A percentile compares a stretch with the other conserved stretches of the same genome.
These are phyloP conservation scores for Agrocybe chaxingu DNA, from an alignment of 768 basidiomycete genomes.

Conservation along the genomic window DNA sequence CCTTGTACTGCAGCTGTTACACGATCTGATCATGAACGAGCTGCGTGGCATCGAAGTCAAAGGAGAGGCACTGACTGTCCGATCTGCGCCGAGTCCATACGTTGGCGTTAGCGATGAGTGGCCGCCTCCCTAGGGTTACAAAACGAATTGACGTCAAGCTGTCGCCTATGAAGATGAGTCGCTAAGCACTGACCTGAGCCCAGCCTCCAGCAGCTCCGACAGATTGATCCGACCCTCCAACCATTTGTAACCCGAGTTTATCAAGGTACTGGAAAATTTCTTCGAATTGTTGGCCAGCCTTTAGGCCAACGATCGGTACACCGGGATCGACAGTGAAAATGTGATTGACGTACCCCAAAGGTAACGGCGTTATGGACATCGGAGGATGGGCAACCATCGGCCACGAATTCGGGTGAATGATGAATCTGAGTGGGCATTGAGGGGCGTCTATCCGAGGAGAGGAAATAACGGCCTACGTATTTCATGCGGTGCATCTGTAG, in stretches of 20 bases:
- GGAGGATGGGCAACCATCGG: slow-evolving; percentile 30
- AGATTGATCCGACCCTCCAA: slow-evolving; percentile 39
- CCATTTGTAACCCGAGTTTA: slow-evolving; percentile 38
- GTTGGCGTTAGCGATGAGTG: slow-evolving; percentile 41
- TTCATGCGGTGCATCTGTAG: slow-evolving; percentile 40
- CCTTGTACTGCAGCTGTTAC: slow-evolving; percentile 41
- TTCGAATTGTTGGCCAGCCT: slow-evolving; percentile 45
- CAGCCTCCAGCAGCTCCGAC: slow-evolving; percentile 45
- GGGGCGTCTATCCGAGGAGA: background rate
- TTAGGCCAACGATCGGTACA: background rate
- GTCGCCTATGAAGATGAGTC: slow-evolving; percentile 13
- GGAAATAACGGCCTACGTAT: slow-evolving; percentile 21
- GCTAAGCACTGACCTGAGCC: slow-evolving; percentile 22
- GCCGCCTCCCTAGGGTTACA: slow-evolving; percentile 33
- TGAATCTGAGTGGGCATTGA: slow-evolving; percentile 24
- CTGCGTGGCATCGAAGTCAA: no score
- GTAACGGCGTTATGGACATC: slow-evolving; percentile 28
- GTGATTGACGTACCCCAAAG: slow-evolving; percentile 27
- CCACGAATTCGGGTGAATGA: slow-evolving; percentile 30
- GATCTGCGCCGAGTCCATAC: slow-evolving; percentile 44
- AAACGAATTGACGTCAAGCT: background rate
- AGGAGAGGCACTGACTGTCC: slow-evolving; percentile 30
- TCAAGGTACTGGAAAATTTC: slow-evolving; percentile 42
- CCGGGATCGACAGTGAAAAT: background rate
- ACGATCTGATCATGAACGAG: background rate